Base-by-base conservation (phyloP, 805 yeast genomes). In the Suhomyces kilbournensis region DNA sequence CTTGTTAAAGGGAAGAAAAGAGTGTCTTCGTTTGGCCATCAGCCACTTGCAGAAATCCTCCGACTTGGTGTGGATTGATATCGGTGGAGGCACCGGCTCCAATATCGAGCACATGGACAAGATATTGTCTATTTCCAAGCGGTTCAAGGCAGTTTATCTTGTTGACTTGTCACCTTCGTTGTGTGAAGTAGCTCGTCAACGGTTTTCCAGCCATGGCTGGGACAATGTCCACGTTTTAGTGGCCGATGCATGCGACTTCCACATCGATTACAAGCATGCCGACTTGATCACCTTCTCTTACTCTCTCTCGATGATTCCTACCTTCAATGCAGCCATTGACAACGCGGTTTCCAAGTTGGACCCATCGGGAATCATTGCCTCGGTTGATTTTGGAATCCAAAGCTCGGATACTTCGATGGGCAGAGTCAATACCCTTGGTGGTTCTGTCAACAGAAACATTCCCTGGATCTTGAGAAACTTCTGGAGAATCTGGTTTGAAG, bases 401-500 rank as follows among this genome's bases (percentile, higher is more conserved):
- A 76, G 86, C 22, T 69, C 74, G 45, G 84, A 84, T 48, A 83
- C 85, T 45, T 75, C 83, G 4, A 73, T 83, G 52, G 91, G 91
- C 17, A 80, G 89, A 65, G 78, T 84, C 48, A 83, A 86, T 63
- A 85, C 92, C 7, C 70, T 88, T 34, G 96, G 96, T 49, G 94
- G 96, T 7, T 71, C 84, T 57, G 78, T 78, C 30, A 79, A 82
- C 61, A 77, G 96, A 62, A 87, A 87, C 65, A 84, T 81, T 55
- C 85, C 90, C 25, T 88, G 96, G 96, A 55, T 86, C 52, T 76
- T 80, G 48, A 77, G 96, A 65, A 86, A 89, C 28, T 89, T 88
- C 65, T 88, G 96, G 96, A 79, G 91, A 63, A 73, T 85, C 44
- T 89, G 96, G 96, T 88, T 89, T 67, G 96, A 88, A 68, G 85